A percentile compares a stretch with the other conserved stretches of the same genome.
Conservation (phyloP, 2,329 filamentous ascomycete species). For the Arthrobotrys sphaeroides region DNA sequence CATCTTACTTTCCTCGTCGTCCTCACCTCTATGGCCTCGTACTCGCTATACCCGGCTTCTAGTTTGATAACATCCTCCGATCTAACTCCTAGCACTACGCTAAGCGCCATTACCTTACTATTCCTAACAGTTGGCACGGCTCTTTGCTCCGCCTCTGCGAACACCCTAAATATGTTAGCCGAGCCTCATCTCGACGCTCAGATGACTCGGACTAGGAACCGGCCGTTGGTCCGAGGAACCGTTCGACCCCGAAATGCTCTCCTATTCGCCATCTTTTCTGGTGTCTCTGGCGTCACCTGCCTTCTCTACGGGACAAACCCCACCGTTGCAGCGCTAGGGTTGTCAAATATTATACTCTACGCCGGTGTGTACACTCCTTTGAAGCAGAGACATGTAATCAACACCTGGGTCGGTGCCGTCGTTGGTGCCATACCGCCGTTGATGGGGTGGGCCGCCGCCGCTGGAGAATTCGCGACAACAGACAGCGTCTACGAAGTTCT, state of each 20-base stretch:
- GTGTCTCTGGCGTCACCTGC: conserved; percentile 73
- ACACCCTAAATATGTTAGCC: conserved; percentile 96
- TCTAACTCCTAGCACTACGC: conserved; percentile 74
- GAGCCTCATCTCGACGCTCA: conserved; percentile 88
- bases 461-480: conserved; percentile 76
- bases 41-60: conserved; percentile 91
- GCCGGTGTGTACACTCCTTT: conserved; percentile 91
- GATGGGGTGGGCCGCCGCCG: conserved; percentile 98
- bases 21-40: conserved; percentile 87
- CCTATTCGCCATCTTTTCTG: conserved; percentile 80
- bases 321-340: conserved; percentile 85
- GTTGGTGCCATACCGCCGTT: conserved; percentile 93
- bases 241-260: conserved; percentile 76
- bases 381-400: conserved; percentile 84
- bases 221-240: conserved; percentile 84
- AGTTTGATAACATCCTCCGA: conserved; percentile 77
- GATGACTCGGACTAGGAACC: conserved; percentile 91
- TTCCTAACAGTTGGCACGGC: conserved; percentile 92
- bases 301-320: conserved; percentile 93
- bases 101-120: conserved; percentile 88
- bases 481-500: conserved; percentile 41
- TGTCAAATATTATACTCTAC: conserved; percentile 86
- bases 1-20: conserved; percentile 91
- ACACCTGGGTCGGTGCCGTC: conserved; percentile 94
- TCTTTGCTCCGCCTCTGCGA: conserved; percentile 88